Conservation (phyloP, 73 alveolate species). For the Paramecium primaurelia region DNA sequence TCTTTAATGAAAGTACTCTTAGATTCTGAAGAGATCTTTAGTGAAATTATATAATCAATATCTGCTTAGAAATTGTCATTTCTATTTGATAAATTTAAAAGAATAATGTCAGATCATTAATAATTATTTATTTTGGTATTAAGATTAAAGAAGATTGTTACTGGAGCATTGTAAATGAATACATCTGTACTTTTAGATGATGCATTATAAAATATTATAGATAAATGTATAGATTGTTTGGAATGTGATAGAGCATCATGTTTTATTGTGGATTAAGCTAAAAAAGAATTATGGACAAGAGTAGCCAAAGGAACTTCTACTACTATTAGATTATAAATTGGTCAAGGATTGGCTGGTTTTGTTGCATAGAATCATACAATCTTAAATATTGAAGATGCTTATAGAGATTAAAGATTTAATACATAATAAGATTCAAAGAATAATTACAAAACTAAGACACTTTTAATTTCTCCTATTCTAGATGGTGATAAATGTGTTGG, state of each 20-base stretch:
- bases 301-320: constrained; percentile 67
- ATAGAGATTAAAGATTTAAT: constrained; percentile 70
- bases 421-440: constrained; percentile 65
- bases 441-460: constrained; percentile 67
- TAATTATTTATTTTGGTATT: constrained; percentile 15
- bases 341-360: constrained; percentile 71
- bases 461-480: constrained; percentile 70
- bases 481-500: constrained; percentile 61
- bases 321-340: constrained; percentile 65
- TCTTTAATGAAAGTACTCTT: not conserved
- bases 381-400: constrained; percentile 72
- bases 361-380: constrained; percentile 60
- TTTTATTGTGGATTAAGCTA: constrained; percentile 67
- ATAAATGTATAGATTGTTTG: constrained; percentile 48
- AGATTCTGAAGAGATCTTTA: constrained; percentile 17
- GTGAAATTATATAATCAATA: not conserved
- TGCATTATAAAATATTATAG: constrained; percentile 62
- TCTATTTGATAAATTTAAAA: constrained; percentile 12
- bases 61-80: not conserved
- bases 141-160: constrained; percentile 56
- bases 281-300: constrained; percentile 72
- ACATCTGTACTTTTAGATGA: constrained; percentile 59
- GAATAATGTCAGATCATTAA: constrained; percentile 33
- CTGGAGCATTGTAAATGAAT: constrained; percentile 55
- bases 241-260: constrained; percentile 78